Conservation (phyloP, 2,329 filamentous ascomycete species). For the Aureobasidium lini region DNA sequence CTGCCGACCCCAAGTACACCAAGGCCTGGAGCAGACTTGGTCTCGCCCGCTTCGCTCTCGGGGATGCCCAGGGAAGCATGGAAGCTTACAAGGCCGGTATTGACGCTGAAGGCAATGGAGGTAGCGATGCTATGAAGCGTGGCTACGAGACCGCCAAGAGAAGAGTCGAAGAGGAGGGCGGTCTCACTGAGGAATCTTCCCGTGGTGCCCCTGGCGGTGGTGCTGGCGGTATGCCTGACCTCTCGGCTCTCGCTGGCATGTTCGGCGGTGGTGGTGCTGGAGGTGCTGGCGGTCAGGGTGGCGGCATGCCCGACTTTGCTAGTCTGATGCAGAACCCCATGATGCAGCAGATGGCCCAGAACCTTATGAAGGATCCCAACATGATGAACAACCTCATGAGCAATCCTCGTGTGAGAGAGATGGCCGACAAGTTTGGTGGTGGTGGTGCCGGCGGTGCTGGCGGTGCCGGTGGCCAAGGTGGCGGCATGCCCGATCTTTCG, state of each 20-base stretch:
- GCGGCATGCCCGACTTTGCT: slow-evolving; percentile 80
- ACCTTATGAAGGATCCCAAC: slow-evolving; percentile 92
- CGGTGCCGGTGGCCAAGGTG: slow-evolving; percentile 43
- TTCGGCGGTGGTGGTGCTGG: slow-evolving; percentile 37
- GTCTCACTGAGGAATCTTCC: slow-evolving; percentile 29
- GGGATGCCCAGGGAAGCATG: slow-evolving; percentile 85
- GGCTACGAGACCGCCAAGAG: slow-evolving; percentile 90
- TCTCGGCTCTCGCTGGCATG: slow-evolving; percentile 37
- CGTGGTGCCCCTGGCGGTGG: slow-evolving; percentile 27
- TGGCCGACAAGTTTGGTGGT: slow-evolving; percentile 71
- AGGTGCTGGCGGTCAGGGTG: slow-evolving; percentile 51
- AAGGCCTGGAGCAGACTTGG: slow-evolving; percentile 96
- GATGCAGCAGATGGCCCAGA: slow-evolving; percentile 96
- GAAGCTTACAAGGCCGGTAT: slow-evolving; percentile 92
- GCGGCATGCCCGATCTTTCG: slow-evolving; percentile 82
- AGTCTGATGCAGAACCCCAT: slow-evolving; percentile 96
- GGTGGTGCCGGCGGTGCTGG: slow-evolving; percentile 26
- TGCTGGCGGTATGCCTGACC: slow-evolving; percentile 37
- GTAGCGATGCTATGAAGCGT: slow-evolving; percentile 95
- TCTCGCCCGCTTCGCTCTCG: slow-evolving; percentile 82
- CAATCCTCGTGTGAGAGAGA: slow-evolving; percentile 80
- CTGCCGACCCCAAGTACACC: slow-evolving; percentile 84
- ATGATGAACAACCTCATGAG: slow-evolving; percentile 88
- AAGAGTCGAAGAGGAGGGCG: slow-evolving; percentile 72
- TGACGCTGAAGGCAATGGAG: slow-evolving; percentile 86